These are phyloP conservation scores for Sanghuangporus baumii DNA, from an alignment of 1,284 basidiomycete species.

Conservation along the genomic window DNA sequence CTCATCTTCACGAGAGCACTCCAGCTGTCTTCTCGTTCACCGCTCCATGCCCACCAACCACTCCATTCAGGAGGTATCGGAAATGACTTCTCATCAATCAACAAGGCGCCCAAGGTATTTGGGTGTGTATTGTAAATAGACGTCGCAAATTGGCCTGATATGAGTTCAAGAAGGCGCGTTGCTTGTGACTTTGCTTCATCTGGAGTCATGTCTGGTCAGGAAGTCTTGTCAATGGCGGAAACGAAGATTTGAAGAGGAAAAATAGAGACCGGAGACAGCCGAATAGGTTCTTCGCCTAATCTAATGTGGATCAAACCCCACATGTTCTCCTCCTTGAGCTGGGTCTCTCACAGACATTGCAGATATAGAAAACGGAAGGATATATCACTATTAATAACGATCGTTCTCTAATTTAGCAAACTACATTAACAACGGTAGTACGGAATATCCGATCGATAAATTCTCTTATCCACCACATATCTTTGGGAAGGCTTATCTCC, in stretches of 20 bases:
- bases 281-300: too few species aligned
- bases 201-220: not conserved
- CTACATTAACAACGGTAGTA: too few species aligned
- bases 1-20: not conserved
- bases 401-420: too few species aligned
- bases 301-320: too few species aligned
- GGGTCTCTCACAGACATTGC: too few species aligned
- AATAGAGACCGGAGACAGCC: too few species aligned
- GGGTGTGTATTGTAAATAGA: constrained; percentile 2
- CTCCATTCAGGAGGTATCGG: not conserved
- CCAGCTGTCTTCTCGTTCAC: constrained; percentile 1
- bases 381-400: too few species aligned
- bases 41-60: constrained; percentile 14
- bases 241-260: too few species aligned
- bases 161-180: not conserved
- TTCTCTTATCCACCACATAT: not conserved
- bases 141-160: not conserved
- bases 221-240: too few species aligned
- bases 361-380: too few species aligned
- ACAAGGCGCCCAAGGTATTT: constrained; percentile 6
- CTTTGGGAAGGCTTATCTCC: not conserved
- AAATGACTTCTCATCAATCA: not conserved
- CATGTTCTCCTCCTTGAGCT: too few species aligned
- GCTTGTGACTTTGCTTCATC: not conserved
- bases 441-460: too few species aligned